Base-by-base conservation (phyloP, 306 rosid species). In the Sicyos edulis region DNA sequence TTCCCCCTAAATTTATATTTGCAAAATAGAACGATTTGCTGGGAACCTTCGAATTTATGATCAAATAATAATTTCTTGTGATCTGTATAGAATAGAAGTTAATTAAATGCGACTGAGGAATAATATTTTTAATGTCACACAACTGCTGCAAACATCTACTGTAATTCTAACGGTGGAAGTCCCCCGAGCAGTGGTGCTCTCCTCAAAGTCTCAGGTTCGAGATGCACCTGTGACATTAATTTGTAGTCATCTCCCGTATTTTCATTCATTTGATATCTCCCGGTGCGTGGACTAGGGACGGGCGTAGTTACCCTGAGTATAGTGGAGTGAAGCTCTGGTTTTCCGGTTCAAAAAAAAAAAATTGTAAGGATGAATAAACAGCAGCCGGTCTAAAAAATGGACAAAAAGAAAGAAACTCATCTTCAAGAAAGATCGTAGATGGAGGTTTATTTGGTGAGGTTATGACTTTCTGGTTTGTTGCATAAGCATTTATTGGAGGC, bases 1-100 rank as follows among this genome's bases (percentile, higher is more conserved):
- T 44, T 45, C 8, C 55, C 61, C 66, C 79, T 40, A 32, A 32
- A 61, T 11, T 34, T 61, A 6, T 34, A 34, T 77, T 74, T 81
- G 57, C 51, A 42, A 42, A n/a, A 76, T 51, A 53, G 45, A 21
- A 58, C 19, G 44, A 9, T 20, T 72, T 71, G 6, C 51, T 59
- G 42, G 7, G 42, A 10, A 13, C 42, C 42, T 59, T 59, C 19
- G 19, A 16, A 11, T 22, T 58, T 58, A n/a, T 58, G 65, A 59
- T 24, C 40, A 1, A 13, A 61, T 16, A 61, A 3, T 34, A 34
- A 34, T 34, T 34, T 34, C 40, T 34, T 34, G 5, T 34, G 40
- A 34, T 34, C 40, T 34, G 40, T 34, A 34, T 34, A 34, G 40
- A 34, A 34, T 34, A 34, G 40, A 34, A 34, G 3, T 2, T 2